Evolutionary conservation across 768 basidiomycete genomes (phyloP).

Genomic region (Naematelia encephala): DNA sequence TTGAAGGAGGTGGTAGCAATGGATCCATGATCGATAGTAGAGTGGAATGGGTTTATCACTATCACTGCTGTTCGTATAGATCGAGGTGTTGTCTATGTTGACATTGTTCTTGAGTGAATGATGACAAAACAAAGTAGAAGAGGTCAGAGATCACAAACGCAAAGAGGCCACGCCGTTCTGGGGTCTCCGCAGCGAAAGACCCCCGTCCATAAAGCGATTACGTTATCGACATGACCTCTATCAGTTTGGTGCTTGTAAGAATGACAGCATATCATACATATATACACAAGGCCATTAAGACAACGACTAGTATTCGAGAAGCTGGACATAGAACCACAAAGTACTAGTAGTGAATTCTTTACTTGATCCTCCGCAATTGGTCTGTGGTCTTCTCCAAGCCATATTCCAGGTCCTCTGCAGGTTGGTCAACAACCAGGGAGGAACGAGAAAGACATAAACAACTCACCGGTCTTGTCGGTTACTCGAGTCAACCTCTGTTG

Average conservation of each 20-base stretch:
- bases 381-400: constrained; percentile 77
- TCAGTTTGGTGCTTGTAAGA: not conserved
- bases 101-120: too few species aligned
- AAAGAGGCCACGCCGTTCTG: too few species aligned
- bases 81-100: too few species aligned
- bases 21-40: too few species aligned
- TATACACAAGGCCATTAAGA: too few species aligned
- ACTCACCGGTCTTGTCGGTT: constrained; percentile 65
- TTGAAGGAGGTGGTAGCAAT: too few species aligned
- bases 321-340: too few species aligned
- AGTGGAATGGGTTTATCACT: too few species aligned
- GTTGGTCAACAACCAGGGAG: constrained; percentile 15
- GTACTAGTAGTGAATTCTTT: not conserved
- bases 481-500: constrained; percentile 65
- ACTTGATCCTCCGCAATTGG: constrained; percentile 57
- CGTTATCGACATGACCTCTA: not conserved
- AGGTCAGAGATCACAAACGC: too few species aligned
- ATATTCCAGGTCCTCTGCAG: constrained; percentile 59
- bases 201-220: not conserved
- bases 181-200: not conserved
- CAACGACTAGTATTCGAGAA: too few species aligned
- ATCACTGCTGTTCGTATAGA: too few species aligned
- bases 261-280: not conserved
- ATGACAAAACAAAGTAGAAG: too few species aligned
- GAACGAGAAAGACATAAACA: constrained; percentile 55